A percentile compares a stretch with the other conserved stretches of the same genome.
Evolutionary conservation across 495 filamentous ascomycete species (phyloP).

Genomic region (Daldinia grandis): DNA sequence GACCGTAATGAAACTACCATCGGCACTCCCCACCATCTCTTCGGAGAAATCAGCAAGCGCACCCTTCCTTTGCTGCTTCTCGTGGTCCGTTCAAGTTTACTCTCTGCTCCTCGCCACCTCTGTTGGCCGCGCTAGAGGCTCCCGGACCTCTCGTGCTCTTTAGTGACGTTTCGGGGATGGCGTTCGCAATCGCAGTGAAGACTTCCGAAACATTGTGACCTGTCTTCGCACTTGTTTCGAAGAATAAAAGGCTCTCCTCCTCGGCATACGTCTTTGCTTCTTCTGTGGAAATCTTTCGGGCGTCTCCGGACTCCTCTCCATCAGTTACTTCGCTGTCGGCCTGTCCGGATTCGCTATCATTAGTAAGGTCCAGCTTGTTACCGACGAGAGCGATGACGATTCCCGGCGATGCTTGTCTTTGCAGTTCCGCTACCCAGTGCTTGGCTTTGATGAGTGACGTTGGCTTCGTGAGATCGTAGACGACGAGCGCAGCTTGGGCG

Average conservation of each 20-base stretch:
- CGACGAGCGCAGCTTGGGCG: slow-evolving; percentile 96
- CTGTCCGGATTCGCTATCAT: slow-evolving; percentile 58
- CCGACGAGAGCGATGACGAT: slow-evolving; percentile 98
- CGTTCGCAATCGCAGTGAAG: slow-evolving; percentile 97
- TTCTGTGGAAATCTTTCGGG: slow-evolving; percentile 82
- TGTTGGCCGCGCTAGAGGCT: slow-evolving; percentile 61
- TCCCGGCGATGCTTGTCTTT: slow-evolving; percentile 95
- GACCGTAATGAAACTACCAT: slow-evolving; percentile 21
- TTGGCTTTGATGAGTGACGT: slow-evolving; percentile 95
- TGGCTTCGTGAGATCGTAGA: slow-evolving; percentile 98
- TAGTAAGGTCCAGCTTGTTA: slow-evolving; percentile 93
- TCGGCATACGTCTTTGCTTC: slow-evolving; percentile 95
- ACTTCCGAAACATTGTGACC: slow-evolving; percentile 93
- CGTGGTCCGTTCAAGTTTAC: slow-evolving; percentile 73
- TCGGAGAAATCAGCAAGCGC: slow-evolving; percentile 73
- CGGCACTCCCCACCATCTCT: background rate
- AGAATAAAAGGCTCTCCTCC: slow-evolving; percentile 92
- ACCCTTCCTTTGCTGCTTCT: slow-evolving; percentile 82
- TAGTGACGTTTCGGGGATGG: slow-evolving; percentile 93
- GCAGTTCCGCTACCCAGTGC: slow-evolving; percentile 98
- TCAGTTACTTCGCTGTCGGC: slow-evolving; percentile 55
- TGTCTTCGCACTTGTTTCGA: slow-evolving; percentile 97
- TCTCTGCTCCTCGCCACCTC: slow-evolving; percentile 68
- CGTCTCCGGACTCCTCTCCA: slow-evolving; percentile 75
- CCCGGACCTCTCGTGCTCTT: slow-evolving; percentile 81